Percentiles rank a stretch among this genome's conserved stretches.
phyloP scores from a whole-genome alignment of 139 green algal species.

The Tetradesmus lagerheimii region DNA sequence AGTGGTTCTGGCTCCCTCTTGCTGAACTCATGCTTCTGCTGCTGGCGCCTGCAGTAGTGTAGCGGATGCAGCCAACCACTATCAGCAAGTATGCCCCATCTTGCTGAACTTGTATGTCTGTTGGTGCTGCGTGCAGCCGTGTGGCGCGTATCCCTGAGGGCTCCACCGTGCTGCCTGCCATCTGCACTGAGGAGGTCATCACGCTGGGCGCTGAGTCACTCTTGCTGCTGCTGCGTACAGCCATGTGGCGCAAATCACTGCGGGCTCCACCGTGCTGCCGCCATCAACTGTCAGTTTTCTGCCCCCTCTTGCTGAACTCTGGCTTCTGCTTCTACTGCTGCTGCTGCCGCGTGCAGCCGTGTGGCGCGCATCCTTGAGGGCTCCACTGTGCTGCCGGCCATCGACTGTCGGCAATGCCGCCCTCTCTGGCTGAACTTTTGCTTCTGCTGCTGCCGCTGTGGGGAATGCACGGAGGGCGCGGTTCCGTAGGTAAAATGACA shows the following conservation, averaged over 20 bases:
- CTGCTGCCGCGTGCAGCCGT: slow-evolving; percentile 8
- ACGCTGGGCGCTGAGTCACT: too few relatives aligned
- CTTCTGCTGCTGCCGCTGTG: not conserved
- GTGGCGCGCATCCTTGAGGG: slow-evolving; percentile 64
- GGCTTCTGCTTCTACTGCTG: not conserved
- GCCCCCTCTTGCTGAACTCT: too few relatives aligned
- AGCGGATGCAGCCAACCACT: not conserved
- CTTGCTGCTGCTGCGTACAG: too few relatives aligned
- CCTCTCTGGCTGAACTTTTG: too few relatives aligned
- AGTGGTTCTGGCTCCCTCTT: too few relatives aligned
- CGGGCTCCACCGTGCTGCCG: too few relatives aligned
- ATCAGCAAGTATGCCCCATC: too few relatives aligned
- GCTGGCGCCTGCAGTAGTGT: not conserved
- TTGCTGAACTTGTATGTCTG: too few relatives aligned
- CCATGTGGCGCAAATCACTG: too few relatives aligned
- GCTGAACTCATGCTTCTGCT: not conserved
- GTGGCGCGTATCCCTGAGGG: slow-evolving; percentile 65
- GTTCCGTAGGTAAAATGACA: too few relatives aligned
- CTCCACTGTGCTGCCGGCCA: slow-evolving; percentile 87
- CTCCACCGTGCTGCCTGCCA: slow-evolving; percentile 87
- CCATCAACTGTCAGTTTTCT: too few relatives aligned
- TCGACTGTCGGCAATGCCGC: slow-evolving; percentile 75
- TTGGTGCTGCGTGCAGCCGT: not conserved
- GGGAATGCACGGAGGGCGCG: too few relatives aligned
- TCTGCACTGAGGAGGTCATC: slow-evolving; percentile 73